Conservation (phyloP, 2,329 filamentous ascomycete genomes). For the Aspergillus candidus region DNA sequence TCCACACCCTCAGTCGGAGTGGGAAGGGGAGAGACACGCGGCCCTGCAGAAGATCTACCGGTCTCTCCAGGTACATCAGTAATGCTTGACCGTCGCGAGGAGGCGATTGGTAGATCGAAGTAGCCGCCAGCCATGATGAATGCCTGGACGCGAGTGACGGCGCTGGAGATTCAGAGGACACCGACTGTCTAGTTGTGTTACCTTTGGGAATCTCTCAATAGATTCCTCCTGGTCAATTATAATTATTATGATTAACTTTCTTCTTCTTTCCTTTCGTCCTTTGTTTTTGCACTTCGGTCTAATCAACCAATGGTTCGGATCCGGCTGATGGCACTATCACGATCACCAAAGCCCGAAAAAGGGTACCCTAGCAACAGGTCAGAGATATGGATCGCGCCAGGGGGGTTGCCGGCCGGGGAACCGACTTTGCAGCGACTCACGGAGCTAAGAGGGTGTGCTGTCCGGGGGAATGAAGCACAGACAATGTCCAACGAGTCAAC, state of each 20-base stretch:
- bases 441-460: constrained; percentile 11
- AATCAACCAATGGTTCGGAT: neutral
- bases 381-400: constrained; percentile 14
- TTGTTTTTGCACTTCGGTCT: neutral
- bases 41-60: constrained; percentile 19
- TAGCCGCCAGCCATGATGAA: constrained; percentile 29
- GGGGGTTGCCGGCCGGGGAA: neutral
- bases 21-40: constrained; percentile 20
- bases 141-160: constrained; percentile 6
- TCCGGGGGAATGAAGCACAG: constrained; percentile 9
- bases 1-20: constrained; percentile 22
- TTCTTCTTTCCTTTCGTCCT: neutral
- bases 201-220: constrained; percentile 1
- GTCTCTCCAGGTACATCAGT: constrained; percentile 18
- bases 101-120: constrained; percentile 26
- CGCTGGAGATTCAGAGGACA: constrained; percentile 4
- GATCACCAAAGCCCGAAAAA: neutral
- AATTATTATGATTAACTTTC: neutral
- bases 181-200: constrained; percentile 6
- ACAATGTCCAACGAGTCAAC: neutral
- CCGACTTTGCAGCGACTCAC: constrained; percentile 2
- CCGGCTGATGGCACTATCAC: neutral
- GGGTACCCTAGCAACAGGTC: constrained; percentile 13
- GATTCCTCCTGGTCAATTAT: neutral
- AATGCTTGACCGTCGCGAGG: constrained; percentile 21